Percentiles rank a stretch among this genome's conserved stretches.
Conservation (phyloP, 2,329 filamentous ascomycete species). For the Drechslerella coelobrocha region DNA sequence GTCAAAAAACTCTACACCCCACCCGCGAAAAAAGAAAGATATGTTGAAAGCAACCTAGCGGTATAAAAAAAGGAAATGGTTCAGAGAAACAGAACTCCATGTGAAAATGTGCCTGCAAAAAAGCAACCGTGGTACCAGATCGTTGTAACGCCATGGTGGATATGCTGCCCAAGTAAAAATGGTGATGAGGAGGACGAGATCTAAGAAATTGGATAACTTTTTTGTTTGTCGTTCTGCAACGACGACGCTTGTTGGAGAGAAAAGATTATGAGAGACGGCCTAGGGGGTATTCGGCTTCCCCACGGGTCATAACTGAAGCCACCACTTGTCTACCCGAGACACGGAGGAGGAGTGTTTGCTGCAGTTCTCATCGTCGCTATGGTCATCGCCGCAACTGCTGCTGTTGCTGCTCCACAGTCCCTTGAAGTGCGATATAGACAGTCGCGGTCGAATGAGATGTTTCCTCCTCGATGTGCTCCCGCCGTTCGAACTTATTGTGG, state of each 20-base stretch:
- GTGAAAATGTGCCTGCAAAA: constrained; percentile 28
- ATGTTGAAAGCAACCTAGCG: constrained; percentile 1
- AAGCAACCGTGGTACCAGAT: constrained; percentile 14
- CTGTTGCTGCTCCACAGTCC: constrained; percentile 49
- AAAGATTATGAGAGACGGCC: neutral
- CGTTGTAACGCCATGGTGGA: constrained; percentile 33
- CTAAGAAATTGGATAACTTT: constrained; percentile 3
- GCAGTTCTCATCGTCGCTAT: constrained; percentile 45
- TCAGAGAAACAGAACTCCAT: constrained; percentile 39
- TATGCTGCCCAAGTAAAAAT: constrained; percentile 27
- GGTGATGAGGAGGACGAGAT: constrained; percentile 6
- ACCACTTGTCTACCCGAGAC: constrained; percentile 49
- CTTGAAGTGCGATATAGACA: constrained; percentile 49
- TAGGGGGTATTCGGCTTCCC: constrained; percentile 15
- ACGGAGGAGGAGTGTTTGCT: constrained; percentile 23
- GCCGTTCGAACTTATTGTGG: constrained; percentile 46
- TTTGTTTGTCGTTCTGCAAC: neutral
- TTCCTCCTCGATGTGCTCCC: constrained; percentile 39
- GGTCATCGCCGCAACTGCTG: constrained; percentile 47
- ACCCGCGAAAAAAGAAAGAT: neutral
- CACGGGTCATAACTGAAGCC: constrained; percentile 48
- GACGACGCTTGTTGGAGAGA: neutral
- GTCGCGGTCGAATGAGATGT: constrained; percentile 40
- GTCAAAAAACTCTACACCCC: neutral
- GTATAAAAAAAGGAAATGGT: constrained; percentile 15